Evolutionary conservation across 2,329 filamentous ascomycete species (phyloP), one percentile per base, ranked within the genome.

Genomic region (Sarocladiaceae sp.): DNA sequence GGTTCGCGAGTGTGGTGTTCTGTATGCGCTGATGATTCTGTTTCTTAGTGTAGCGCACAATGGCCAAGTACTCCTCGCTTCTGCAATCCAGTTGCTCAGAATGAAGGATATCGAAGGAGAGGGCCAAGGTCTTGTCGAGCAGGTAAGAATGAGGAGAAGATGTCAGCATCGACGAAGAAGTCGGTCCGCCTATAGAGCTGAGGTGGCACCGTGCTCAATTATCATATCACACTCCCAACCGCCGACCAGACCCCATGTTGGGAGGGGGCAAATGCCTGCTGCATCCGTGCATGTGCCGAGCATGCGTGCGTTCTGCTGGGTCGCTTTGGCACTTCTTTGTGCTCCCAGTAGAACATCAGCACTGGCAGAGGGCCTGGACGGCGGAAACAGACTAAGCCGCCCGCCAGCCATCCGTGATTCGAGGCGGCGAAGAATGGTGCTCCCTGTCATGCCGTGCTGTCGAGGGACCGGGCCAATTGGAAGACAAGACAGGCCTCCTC

Each of bases 191-290:
- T 29, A 13, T 10, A 35, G 19, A 41, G 37, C 37, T 41, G 37
- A 41, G 37, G 37, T 41, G 37, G 37, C 37, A 41, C 23, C 37
- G 23, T 41, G 23, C 37, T 41, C 19, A 29, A 39, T 39, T 41
- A 41, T 41, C 37, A 41, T 41, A 41, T 41, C 37, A 41, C 37
- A 41, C 29, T 24, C 37, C 37, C 37, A 41, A 24, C 37, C 37
- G 37, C 37, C 37, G 23, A 24, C 19, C n/a, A n/a, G n/a, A n/a
- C n/a, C n/a, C 37, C 19, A 29, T 5, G 24, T 21, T n/a, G 37
- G 37, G 11, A 16, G 15, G 9, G 20, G 34, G n/a, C 37, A 41
- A 15, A 41, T 41, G 15, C 23, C 23, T 41, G 37, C 37, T 27
- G 15, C 7, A 7, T 29, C 13, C 13, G 37, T 16, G 37, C 37